Percentiles rank a stretch among this genome's conserved stretches.
phyloP scores from a whole-genome alignment of 148 eudicot genomes.

The Diospyros kaki region DNA sequence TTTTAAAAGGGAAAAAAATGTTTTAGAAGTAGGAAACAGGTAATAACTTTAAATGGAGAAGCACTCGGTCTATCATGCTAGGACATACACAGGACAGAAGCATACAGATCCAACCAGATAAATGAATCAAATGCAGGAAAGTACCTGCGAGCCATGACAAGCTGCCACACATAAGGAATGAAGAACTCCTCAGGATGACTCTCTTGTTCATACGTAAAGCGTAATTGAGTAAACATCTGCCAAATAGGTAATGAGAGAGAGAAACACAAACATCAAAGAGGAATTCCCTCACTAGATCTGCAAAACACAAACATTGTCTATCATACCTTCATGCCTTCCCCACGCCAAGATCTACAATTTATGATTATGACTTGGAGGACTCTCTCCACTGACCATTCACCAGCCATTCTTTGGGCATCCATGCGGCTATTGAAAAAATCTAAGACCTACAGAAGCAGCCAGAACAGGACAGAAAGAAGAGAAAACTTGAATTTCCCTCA shows the following conservation, averaged over 20 bases:
- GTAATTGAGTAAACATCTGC: constrained; percentile 78
- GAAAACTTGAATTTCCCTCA: background rate
- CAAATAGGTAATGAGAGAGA: background rate
- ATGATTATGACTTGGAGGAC: constrained; percentile 69
- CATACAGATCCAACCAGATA: background rate
- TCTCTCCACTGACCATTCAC: constrained; percentile 97
- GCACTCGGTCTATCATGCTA: background rate
- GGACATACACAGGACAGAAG: background rate
- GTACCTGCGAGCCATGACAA: constrained; percentile 66
- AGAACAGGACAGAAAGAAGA: too few species aligned
- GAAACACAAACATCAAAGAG: background rate
- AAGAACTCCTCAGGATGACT: constrained; percentile 94
- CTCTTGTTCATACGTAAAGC: constrained; percentile 96
- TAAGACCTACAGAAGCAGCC: constrained; percentile 46
- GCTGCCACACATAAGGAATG: constrained; percentile 92
- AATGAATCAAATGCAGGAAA: constrained; percentile 7
- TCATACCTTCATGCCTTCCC: constrained; percentile 90
- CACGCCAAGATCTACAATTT: constrained; percentile 90
- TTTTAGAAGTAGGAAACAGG: background rate
- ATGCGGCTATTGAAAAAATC: constrained; percentile 90
- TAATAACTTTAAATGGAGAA: background rate
- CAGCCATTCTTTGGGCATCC: constrained; percentile 73
- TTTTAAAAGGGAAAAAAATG: background rate
- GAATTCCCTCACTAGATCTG: too few species aligned
- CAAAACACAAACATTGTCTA: background rate